These are phyloP conservation scores for Phytophthora boehmeriae DNA, from an alignment of 352 stramenopile genomes.

Conservation along the genomic window DNA sequence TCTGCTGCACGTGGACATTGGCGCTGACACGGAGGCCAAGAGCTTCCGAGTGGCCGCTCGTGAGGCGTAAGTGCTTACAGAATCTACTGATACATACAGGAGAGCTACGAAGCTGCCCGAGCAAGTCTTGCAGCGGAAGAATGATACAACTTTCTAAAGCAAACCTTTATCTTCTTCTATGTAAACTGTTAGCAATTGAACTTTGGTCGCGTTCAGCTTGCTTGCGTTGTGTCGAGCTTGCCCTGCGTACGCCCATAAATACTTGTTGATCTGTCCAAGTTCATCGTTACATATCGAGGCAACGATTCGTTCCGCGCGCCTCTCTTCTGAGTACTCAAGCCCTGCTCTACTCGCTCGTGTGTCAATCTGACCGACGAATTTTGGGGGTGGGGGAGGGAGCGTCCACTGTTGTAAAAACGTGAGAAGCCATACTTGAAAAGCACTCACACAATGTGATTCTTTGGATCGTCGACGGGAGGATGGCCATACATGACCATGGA, in stretches of 20 bases:
- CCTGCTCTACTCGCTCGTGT: slow-evolving; percentile 3
- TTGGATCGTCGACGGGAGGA: slow-evolving; percentile 24
- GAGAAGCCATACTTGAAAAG: slow-evolving; percentile 38
- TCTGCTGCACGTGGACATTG: slow-evolving; percentile 69
- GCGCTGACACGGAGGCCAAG: slow-evolving; percentile 36
- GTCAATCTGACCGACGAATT: slow-evolving; percentile 19
- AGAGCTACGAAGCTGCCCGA: background rate
- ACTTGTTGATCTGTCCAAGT: slow-evolving; percentile 45
- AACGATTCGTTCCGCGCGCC: background rate
- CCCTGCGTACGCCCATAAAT: slow-evolving; percentile 42
- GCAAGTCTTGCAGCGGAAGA: background rate
- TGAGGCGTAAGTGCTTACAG: slow-evolving; percentile 33
- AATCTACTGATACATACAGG: slow-evolving; percentile 2
- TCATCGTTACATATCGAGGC: slow-evolving; percentile 16
- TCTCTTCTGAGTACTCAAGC: slow-evolving; percentile 5
- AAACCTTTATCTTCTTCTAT: slow-evolving; percentile 27
- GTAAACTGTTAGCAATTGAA: slow-evolving; percentile 24
- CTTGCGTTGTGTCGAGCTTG: slow-evolving; percentile 16
- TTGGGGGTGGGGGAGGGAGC: too few species aligned
- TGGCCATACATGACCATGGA: slow-evolving; percentile 78
- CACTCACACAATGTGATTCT: slow-evolving; percentile 51
- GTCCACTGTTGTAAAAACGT: too few species aligned
- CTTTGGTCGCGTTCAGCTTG: slow-evolving; percentile 12
- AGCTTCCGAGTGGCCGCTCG: slow-evolving; percentile 49
- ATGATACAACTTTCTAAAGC: slow-evolving; percentile 15